Percentiles rank a stretch among this genome's conserved stretches.
Conservation (phyloP, 768 basidiomycete species). For the Leccinum subgranulosum region DNA sequence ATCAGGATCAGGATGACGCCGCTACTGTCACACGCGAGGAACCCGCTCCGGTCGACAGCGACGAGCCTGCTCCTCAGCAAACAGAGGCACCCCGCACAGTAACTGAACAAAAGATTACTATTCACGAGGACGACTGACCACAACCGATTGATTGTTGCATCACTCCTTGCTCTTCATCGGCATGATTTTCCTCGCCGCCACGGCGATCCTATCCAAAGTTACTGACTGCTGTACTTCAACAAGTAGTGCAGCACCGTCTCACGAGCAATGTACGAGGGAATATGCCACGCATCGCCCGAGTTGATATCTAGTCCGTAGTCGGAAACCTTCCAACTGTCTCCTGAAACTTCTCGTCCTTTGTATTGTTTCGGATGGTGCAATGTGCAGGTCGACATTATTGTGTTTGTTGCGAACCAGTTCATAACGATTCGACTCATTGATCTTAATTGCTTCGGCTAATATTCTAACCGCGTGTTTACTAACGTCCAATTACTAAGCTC, state of each 20-base stretch:
- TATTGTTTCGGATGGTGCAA: no score
- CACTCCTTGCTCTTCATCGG: neutral
- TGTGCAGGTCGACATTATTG: no score
- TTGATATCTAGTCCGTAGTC: neutral
- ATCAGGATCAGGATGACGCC: slow-evolving; percentile 29
- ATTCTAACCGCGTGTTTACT: no score
- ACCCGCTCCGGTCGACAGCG: neutral
- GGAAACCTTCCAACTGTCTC: no score
- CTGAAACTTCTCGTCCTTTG: no score
- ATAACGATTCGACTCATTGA: no score
- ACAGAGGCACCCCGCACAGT: slow-evolving; percentile 22
- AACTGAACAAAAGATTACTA: slow-evolving; percentile 39
- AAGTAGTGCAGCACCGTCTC: neutral
- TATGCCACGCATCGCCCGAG: neutral
- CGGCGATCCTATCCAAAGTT: neutral
- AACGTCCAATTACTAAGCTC: neutral
- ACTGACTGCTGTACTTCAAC: slow-evolving; percentile 3
- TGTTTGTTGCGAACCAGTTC: no score
- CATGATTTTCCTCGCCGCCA: neutral
- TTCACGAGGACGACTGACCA: slow-evolving; percentile 50
- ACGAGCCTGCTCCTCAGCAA: slow-evolving; percentile 1
- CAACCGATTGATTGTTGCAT: neutral
- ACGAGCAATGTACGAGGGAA: neutral
- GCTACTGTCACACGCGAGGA: slow-evolving; percentile 2
- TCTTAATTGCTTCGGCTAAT: no score